phyloP scores from a whole-genome alignment of 176 grass and related monocot species.

The Oryza punctata region DNA sequence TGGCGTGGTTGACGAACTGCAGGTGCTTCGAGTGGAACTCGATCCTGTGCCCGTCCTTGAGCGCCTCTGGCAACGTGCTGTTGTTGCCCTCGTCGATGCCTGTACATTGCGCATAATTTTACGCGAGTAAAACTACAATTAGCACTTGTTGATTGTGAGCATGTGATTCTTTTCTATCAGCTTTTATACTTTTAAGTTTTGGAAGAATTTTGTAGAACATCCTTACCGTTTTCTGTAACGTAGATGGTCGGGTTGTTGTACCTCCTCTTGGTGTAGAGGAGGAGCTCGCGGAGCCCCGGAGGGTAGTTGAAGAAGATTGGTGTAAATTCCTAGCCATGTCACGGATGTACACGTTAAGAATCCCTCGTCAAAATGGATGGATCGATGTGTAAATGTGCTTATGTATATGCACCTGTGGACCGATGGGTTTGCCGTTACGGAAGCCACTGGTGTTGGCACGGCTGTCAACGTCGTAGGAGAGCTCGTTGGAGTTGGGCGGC shows the following conservation, averaged over 20 bases:
- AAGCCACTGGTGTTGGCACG: conserved; percentile 16
- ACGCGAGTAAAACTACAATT: too few relatives aligned
- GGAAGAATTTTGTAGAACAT: too few relatives aligned
- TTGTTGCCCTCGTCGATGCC: conserved; percentile 46
- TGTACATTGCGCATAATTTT: neutral
- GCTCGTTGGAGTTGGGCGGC: neutral
- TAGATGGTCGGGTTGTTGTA: conserved; percentile 58
- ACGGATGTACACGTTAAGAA: too few relatives aligned
- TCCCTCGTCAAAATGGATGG: too few relatives aligned
- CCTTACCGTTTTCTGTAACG: conserved; percentile 48
- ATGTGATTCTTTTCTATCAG: too few relatives aligned
- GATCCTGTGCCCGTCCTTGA: conserved; percentile 52
- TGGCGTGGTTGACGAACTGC: conserved; percentile 45
- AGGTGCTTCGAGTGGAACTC: conserved; percentile 49
- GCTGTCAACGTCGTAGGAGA: conserved; percentile 41
- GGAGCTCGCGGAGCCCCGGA: conserved; percentile 36
- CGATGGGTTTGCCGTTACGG: conserved; percentile 36
- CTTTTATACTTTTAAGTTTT: neutral
- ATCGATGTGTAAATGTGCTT: too few relatives aligned
- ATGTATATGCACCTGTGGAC: neutral
- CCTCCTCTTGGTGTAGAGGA: conserved; percentile 52
- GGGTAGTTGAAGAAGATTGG: conserved; percentile 55
- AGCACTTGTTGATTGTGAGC: too few relatives aligned
- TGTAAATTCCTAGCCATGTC: conserved; percentile 1
- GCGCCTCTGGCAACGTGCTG: conserved; percentile 1